Conservation (phyloP, 2,329 filamentous ascomycete species). For the Cordyceps farinosa region DNA sequence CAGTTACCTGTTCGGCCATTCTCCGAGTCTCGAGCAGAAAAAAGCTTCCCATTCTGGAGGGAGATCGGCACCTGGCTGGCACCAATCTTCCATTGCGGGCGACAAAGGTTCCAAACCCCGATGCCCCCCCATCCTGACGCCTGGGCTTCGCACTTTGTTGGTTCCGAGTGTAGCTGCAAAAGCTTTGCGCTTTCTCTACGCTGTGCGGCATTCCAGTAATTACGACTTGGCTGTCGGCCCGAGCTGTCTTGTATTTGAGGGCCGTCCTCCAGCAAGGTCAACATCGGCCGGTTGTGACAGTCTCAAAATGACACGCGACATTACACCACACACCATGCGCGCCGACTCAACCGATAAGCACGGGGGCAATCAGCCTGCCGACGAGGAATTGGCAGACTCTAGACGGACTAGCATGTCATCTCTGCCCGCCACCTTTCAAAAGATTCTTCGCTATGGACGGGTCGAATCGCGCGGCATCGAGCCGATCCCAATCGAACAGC, state of each 20-base stretch:
- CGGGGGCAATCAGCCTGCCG: not conserved
- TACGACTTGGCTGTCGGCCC: no score
- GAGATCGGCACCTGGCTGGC: not conserved
- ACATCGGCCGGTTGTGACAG: not conserved
- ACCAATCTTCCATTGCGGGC: not conserved
- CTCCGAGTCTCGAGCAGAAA: not conserved
- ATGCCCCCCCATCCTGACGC: not conserved
- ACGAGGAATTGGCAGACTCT: slow-evolving; percentile 11
- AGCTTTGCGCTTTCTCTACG: not conserved
- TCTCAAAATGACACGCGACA: not conserved
- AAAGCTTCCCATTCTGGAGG: not conserved
- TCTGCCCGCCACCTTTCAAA: slow-evolving; percentile 12
- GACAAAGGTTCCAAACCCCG: not conserved
- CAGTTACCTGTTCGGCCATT: not conserved
- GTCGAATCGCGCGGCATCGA: slow-evolving; percentile 44
- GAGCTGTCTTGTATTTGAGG: not conserved
- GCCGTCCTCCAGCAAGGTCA: not conserved
- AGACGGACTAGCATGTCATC: not conserved
- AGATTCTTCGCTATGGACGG: slow-evolving; percentile 34
- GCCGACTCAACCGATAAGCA: not conserved
- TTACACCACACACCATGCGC: not conserved
- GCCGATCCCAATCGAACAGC: slow-evolving; percentile 40
- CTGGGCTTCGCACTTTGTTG: not conserved
- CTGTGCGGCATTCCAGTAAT: no score
- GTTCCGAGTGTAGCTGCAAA: not conserved